Percentiles rank a stretch among this genome's conserved stretches.
These are phyloP conservation scores for Casaregolazyma suthepensis DNA, from an alignment of 1,139 yeast genomes.

Conservation along the genomic window DNA sequence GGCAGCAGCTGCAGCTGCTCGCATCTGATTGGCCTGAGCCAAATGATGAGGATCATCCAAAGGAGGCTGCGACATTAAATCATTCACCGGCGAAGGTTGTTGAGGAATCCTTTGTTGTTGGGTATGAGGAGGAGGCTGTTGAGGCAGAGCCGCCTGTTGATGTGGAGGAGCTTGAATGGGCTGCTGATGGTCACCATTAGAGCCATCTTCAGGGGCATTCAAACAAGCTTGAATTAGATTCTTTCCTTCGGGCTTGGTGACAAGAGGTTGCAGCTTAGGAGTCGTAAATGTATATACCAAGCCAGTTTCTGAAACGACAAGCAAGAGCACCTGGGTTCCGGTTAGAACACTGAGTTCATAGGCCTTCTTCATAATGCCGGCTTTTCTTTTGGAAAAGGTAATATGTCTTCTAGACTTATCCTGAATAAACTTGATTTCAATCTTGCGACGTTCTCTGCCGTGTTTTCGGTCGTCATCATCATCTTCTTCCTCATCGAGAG, in stretches of 20 bases:
- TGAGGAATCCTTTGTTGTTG: constrained; percentile 13
- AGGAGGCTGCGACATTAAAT: constrained; percentile 9
- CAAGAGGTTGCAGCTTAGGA: constrained; percentile 95
- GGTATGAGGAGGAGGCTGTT: constrained; percentile 12
- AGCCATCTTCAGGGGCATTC: constrained; percentile 69
- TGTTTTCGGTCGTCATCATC: constrained; percentile 68
- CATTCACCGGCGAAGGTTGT: constrained; percentile 15
- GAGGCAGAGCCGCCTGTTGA: constrained; percentile 12
- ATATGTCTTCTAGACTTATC: constrained; percentile 97
- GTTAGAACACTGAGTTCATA: constrained; percentile 92
- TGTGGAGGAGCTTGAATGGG: constrained; percentile 18
- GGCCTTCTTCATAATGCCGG: constrained; percentile 97
- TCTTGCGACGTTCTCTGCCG: constrained; percentile 85
- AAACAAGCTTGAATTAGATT: constrained; percentile 94
- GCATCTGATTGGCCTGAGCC: constrained; percentile 10
- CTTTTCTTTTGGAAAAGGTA: constrained; percentile 94
- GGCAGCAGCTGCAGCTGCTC: constrained; percentile 11
- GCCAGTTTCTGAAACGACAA: constrained; percentile 96
- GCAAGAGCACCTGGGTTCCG: constrained; percentile 89
- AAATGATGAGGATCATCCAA: constrained; percentile 10
- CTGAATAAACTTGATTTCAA: constrained; percentile 93
- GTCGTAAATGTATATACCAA: constrained; percentile 98
- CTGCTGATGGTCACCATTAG: constrained; percentile 12
- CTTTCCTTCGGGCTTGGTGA: constrained; percentile 94
- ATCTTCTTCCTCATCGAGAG: constrained; percentile 42